These are phyloP conservation scores for Boletus fagicola DNA, from an alignment of 768 basidiomycete species.

Conservation along the genomic window DNA sequence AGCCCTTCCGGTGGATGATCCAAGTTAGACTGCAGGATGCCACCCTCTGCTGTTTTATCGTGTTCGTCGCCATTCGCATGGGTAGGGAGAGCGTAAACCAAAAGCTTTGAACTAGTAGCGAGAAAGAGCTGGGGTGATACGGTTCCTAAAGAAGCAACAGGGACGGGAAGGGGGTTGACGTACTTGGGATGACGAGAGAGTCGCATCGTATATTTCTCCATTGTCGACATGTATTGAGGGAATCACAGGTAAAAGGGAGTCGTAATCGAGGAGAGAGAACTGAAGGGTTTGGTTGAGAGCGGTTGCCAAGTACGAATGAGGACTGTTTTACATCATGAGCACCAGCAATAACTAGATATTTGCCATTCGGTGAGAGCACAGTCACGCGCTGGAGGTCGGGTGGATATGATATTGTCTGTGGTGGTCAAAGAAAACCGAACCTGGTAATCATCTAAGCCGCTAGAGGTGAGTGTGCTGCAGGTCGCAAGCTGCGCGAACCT, in stretches of 20 bases:
- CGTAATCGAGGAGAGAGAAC: constrained; percentile 67
- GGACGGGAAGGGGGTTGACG: constrained; percentile 16
- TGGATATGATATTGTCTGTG: background rate
- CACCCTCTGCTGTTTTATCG: background rate
- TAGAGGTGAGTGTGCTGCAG: constrained; percentile 58
- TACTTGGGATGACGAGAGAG: constrained; percentile 70
- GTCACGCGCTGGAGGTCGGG: constrained; percentile 68
- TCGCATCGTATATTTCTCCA: constrained; percentile 84
- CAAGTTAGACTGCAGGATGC: constrained; percentile 34
- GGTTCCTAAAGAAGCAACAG: background rate
- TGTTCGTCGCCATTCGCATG: constrained; percentile 1
- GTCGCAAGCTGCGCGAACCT: constrained; percentile 37
- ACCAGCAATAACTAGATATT: constrained; percentile 69
- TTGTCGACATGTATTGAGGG: constrained; percentile 51
- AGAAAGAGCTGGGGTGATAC: constrained; percentile 53
- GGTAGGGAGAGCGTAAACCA: constrained; percentile 58
- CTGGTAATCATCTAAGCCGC: constrained; percentile 79
- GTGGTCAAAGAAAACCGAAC: constrained; percentile 40
- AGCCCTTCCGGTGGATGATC: constrained; percentile 27
- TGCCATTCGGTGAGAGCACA: constrained; percentile 67
- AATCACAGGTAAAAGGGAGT: constrained; percentile 50
- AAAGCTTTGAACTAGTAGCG: constrained; percentile 60
- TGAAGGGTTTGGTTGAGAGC: constrained; percentile 28
- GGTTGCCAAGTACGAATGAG: constrained; percentile 17
- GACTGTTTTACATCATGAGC: constrained; percentile 56